Conservation (phyloP, 768 basidiomycete species). For the Trametes meyenii region DNA sequence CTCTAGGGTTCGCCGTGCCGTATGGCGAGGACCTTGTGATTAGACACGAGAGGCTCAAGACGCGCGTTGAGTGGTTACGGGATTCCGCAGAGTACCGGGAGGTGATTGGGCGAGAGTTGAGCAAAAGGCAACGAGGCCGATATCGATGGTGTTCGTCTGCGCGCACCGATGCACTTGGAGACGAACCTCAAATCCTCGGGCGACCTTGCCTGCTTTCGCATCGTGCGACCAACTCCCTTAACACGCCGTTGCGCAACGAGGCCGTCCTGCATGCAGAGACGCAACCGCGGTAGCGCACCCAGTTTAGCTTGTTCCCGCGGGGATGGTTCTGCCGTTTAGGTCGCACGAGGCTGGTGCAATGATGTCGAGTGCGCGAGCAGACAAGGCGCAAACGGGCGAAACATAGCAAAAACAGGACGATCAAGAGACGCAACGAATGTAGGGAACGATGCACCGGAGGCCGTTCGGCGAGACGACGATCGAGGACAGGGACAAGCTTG, state of each 20-base stretch:
- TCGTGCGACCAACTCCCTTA: neutral
- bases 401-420: no score
- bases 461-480: neutral
- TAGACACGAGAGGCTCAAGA: neutral
- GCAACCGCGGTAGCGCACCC: neutral
- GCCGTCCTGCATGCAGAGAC: neutral
- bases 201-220: neutral
- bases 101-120: neutral
- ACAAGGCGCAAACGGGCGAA: neutral
- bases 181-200: neutral
- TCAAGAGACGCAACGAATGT: no score
- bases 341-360: neutral
- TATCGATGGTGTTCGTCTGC: slow-evolving; percentile 5
- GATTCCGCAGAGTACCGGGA: neutral
- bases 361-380: neutral
- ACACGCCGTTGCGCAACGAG: slow-evolving; percentile 1
- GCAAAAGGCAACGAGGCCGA: neutral
- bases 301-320: neutral
- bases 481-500: neutral
- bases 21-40: neutral
- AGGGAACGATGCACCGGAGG: neutral
- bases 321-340: neutral
- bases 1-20: neutral
- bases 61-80: neutral
- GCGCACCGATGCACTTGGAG: neutral